phyloP scores from a whole-genome alignment of 1,139 yeast genomes.

The Pneumocystis canis region DNA sequence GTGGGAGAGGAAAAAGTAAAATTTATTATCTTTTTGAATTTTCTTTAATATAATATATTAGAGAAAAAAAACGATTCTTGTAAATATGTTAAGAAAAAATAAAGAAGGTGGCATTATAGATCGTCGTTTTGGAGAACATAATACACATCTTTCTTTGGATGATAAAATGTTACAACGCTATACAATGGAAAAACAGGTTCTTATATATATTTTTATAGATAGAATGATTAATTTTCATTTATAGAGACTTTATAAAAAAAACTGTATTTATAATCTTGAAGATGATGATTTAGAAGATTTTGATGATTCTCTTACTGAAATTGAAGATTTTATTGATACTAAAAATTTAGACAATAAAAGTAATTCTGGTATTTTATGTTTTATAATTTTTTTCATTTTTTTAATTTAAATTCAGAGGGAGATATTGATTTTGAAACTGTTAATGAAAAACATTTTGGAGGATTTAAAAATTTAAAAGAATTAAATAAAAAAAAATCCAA shows the following conservation, averaged over 20 bases:
- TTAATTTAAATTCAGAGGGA: not conserved
- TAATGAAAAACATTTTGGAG: constrained; percentile 16
- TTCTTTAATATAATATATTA: constrained; percentile 17
- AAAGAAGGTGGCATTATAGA: constrained; percentile 70
- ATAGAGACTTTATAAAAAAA: constrained; percentile 28
- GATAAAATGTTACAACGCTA: constrained; percentile 93
- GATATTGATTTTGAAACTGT: constrained; percentile 12
- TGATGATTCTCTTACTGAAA: constrained; percentile 47
- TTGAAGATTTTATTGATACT: constrained; percentile 36
- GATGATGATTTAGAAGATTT: constrained; percentile 66
- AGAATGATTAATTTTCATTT: constrained; percentile 23
- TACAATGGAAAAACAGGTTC: constrained; percentile 63
- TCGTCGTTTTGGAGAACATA: constrained; percentile 83
- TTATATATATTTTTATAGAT: constrained; percentile 5
- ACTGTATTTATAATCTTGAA: constrained; percentile 48
- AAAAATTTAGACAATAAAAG: constrained; percentile 35
- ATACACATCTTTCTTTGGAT: constrained; percentile 56
- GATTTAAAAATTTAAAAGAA: constrained; percentile 21
- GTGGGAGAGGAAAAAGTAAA: constrained; percentile 46
- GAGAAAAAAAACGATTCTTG: constrained; percentile 53
- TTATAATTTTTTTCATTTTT: not conserved
- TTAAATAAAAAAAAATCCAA: constrained; percentile 58
- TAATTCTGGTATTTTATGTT: constrained; percentile 18
- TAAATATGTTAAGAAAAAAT: constrained; percentile 44
- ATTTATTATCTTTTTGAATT: not conserved